Conservation (phyloP, 1,284 basidiomycete species). For the Pisolithus thermaeus region DNA sequence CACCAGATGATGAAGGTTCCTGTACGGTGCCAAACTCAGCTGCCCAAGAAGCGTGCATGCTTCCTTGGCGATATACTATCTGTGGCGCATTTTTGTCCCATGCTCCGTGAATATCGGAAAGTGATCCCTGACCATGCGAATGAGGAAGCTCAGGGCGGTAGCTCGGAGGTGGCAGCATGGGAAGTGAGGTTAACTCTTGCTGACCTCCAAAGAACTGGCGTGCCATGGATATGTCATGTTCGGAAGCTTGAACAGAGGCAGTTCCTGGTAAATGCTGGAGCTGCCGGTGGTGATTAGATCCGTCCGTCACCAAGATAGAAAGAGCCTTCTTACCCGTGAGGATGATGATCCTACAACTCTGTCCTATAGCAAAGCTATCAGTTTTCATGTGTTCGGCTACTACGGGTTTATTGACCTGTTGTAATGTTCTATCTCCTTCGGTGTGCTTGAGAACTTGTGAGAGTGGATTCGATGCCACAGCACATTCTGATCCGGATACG, state of each 20-base stretch:
- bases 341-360: slow-evolving; percentile 68
- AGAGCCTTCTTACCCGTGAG: slow-evolving; percentile 44
- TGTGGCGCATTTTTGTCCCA: slow-evolving; percentile 53
- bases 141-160: slow-evolving; percentile 37
- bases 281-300: slow-evolving; percentile 32
- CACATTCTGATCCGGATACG: slow-evolving; percentile 90
- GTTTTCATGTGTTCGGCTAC: background rate
- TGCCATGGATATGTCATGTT: slow-evolving; percentile 68
- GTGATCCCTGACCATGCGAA: slow-evolving; percentile 25
- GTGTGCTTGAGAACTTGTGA: slow-evolving; percentile 90
- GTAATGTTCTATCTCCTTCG: slow-evolving; percentile 84
- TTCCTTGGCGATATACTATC: slow-evolving; percentile 24
- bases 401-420: slow-evolving; percentile 51
- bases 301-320: background rate
- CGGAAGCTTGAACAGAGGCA: slow-evolving; percentile 40
- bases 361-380: slow-evolving; percentile 43
- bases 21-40: slow-evolving; percentile 38
- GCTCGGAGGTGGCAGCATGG: slow-evolving; percentile 29
- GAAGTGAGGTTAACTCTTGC: slow-evolving; percentile 26
- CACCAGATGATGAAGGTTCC: slow-evolving; percentile 6
- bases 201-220: slow-evolving; percentile 69
- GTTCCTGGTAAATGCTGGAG: slow-evolving; percentile 67
- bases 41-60: slow-evolving; percentile 37
- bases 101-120: slow-evolving; percentile 38
- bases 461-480: slow-evolving; percentile 80